phyloP scores from a whole-genome alignment of 805 yeast species.

The Pichia thaimueangensis region DNA sequence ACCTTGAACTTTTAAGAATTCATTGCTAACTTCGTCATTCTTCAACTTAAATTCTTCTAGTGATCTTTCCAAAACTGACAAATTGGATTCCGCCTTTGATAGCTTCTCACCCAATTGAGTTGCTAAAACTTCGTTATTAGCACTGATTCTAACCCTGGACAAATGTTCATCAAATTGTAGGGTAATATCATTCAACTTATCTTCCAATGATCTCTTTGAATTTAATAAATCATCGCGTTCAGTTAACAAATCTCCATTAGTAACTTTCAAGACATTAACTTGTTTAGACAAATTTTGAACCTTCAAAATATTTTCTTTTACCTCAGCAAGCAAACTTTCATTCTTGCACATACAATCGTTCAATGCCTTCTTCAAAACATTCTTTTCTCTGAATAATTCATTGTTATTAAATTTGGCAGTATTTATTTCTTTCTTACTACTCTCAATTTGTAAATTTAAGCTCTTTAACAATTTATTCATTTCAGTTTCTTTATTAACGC shows the following conservation, averaged over 20 bases:
- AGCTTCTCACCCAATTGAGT: conserved; percentile 31
- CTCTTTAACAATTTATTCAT: conserved; percentile 59
- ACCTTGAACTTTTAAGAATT: conserved; percentile 36
- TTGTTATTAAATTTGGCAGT: conserved; percentile 33
- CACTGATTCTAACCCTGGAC: conserved; percentile 27
- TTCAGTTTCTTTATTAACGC: conserved; percentile 59
- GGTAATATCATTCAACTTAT: conserved; percentile 35
- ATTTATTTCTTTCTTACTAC: conserved; percentile 39
- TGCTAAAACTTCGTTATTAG: conserved; percentile 26
- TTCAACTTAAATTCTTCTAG: conserved; percentile 20
- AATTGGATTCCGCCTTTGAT: conserved; percentile 28
- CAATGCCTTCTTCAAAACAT: conserved; percentile 35
- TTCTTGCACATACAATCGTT: conserved; percentile 39
- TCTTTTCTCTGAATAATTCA: conserved; percentile 37
- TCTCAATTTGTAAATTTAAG: conserved; percentile 53
- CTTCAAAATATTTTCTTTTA: conserved; percentile 40
- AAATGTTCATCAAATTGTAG: conserved; percentile 35
- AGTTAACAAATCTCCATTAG: conserved; percentile 51
- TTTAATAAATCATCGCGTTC: conserved; percentile 58
- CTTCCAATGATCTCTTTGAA: conserved; percentile 43
- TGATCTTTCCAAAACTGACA: conserved; percentile 27
- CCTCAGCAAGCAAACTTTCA: conserved; percentile 35
- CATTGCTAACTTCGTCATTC: conserved; percentile 18
- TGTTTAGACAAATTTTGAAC: conserved; percentile 44
- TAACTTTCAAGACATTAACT: conserved; percentile 47